These are phyloP conservation scores for Novymonas esmeraldas DNA, from an alignment of 208 protist species.

Conservation along the genomic window DNA sequence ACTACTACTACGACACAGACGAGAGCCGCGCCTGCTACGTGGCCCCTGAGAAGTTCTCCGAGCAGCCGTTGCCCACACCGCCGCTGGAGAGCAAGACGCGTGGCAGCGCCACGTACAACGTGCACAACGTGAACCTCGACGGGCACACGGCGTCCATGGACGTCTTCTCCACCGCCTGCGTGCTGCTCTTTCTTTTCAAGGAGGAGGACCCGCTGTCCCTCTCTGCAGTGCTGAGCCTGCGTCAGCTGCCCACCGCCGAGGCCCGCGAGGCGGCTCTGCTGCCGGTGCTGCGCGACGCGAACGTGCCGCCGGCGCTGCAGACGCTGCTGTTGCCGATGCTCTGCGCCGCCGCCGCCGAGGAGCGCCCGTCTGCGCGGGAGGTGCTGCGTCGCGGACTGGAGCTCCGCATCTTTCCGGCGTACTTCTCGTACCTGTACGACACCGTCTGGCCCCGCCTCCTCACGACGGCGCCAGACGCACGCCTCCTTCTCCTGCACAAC, in stretches of 20 bases:
- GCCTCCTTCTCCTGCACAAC: conserved; percentile 49
- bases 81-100: conserved; percentile 27
- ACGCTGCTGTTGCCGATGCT: conserved; percentile 39
- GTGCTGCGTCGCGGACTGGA: conserved; percentile 29
- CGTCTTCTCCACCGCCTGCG: conserved; percentile 80
- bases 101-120: conserved; percentile 27
- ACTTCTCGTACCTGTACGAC: conserved; percentile 43
- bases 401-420: conserved; percentile 51
- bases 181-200: conserved; percentile 68
- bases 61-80: conserved; percentile 30
- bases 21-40: conserved; percentile 81
- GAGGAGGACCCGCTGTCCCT: conserved; percentile 74
- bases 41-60: conserved; percentile 87
- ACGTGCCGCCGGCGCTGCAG: conserved; percentile 14
- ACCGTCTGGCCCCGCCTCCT: conserved; percentile 56
- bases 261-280: conserved; percentile 14
- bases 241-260: conserved; percentile 22
- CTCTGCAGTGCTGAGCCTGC: conserved; percentile 63
- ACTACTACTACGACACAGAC: conserved; percentile 91
- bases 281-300: conserved; percentile 20
- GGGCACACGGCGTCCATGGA: conserved; percentile 81
- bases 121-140: conserved; percentile 62
- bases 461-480: conserved; percentile 44
- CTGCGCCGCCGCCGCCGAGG: conserved; percentile 16
- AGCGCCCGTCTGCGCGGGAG: conserved; percentile 54